A percentile compares a stretch with the other conserved stretches of the same genome.
Evolutionary conservation across 768 basidiomycete species (phyloP).

Genomic region (Tephrocybe sp.): DNA sequence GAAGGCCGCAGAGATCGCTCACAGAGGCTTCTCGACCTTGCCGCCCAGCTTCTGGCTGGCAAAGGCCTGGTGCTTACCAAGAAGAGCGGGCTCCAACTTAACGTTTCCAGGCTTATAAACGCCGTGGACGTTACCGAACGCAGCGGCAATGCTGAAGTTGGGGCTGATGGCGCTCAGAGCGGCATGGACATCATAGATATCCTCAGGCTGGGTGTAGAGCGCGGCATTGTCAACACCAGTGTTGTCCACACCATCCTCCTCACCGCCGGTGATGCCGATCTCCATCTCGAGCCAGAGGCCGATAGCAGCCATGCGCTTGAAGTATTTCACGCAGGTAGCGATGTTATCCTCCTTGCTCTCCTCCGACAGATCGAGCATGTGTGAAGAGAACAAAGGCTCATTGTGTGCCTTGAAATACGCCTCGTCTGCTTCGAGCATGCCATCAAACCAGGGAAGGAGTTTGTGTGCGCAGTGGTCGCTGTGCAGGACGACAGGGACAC

Average conservation of each 20-base stretch:
- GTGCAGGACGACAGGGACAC: constrained; percentile 96
- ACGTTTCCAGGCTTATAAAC: constrained; percentile 99
- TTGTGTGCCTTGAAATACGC: constrained; percentile 88
- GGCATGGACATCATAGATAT: constrained; percentile 88
- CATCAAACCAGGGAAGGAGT: constrained; percentile 98
- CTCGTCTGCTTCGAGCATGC: constrained; percentile 96
- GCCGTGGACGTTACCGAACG: constrained; percentile 98
- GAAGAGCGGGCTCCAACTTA: constrained; percentile 87
- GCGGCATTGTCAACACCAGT: constrained; percentile 89
- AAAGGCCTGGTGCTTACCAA: constrained; percentile 87
- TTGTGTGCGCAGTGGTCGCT: constrained; percentile 98
- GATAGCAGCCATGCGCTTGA: constrained; percentile 90
- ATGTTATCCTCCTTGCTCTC: constrained; percentile 94
- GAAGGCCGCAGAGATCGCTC: constrained; percentile 28
- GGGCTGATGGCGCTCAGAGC: constrained; percentile 84
- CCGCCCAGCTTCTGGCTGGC: constrained; percentile 67
- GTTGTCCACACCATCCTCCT: constrained; percentile 99
- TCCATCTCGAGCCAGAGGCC: constrained; percentile 99
- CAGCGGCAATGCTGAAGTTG: constrained; percentile 97
- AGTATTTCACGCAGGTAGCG: constrained; percentile 89
- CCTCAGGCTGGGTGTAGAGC: constrained; percentile 97
- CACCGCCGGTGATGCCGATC: constrained; percentile 99
- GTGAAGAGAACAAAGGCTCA: constrained; percentile 89
- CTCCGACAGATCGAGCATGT: constrained; percentile 99
- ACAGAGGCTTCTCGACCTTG: constrained; percentile 78